Conservation (phyloP, 805 yeast genomes). For the Babjeviella inositovora region DNA sequence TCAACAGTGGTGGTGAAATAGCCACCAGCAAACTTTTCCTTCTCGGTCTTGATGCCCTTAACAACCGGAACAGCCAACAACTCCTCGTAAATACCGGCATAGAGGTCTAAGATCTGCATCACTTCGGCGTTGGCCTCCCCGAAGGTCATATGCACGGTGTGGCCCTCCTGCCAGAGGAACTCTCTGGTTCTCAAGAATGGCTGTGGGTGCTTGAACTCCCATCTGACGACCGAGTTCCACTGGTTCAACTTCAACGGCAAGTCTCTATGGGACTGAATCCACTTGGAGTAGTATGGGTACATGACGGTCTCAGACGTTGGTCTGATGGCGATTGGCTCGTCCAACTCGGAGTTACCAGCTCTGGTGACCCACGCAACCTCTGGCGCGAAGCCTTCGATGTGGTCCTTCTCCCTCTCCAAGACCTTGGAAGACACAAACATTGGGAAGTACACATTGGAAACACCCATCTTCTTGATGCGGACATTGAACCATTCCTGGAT, state of each 20-base stretch:
- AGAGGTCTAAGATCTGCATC: constrained; percentile 68
- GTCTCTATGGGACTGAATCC: constrained; percentile 98
- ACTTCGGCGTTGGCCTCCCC: constrained; percentile 80
- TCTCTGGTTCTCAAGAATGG: constrained; percentile 98
- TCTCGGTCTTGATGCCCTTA: constrained; percentile 90
- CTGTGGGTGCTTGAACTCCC: constrained; percentile 99
- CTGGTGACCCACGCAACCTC: constrained; percentile 99
- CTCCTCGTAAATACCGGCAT: constrained; percentile 75
- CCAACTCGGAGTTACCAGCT: constrained; percentile 89
- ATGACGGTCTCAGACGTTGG: constrained; percentile 99
- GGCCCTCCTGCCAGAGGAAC: constrained; percentile 99
- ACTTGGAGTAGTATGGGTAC: constrained; percentile 98
- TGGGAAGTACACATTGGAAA: constrained; percentile 92
- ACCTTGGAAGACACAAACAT: constrained; percentile 93
- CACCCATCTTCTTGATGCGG: constrained; percentile 76
- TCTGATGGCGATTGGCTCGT: constrained; percentile 97
- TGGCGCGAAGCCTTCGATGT: constrained; percentile 97
- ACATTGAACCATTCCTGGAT: constrained; percentile 80
- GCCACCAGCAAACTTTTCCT: constrained; percentile 98
- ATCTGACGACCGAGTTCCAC: constrained; percentile 99
- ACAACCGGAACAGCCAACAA: constrained; percentile 94
- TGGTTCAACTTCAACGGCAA: constrained; percentile 92
- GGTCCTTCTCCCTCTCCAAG: constrained; percentile 95
- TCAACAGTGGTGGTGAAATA: constrained; percentile 89
- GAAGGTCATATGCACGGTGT: constrained; percentile 84